These are phyloP conservation scores for Suillus subalutaceus DNA, from an alignment of 768 basidiomycete species.

Conservation along the genomic window DNA sequence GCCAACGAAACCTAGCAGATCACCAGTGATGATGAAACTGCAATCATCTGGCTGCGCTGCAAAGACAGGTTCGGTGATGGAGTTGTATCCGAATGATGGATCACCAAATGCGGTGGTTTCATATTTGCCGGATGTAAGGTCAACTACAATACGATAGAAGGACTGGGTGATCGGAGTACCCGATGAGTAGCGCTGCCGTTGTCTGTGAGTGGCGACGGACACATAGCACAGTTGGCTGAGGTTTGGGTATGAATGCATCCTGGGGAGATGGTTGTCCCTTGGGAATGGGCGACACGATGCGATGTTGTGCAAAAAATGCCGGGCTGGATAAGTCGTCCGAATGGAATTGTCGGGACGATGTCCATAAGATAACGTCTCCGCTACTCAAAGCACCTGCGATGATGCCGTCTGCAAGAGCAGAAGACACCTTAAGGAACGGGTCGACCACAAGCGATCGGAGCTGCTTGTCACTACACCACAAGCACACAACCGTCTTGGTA, in stretches of 20 bases:
- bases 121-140: conserved; percentile 28
- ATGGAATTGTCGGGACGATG: conserved; percentile 5
- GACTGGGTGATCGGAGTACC: conserved; percentile 50
- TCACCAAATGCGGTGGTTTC: conserved; percentile 53
- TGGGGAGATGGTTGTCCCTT: conserved; percentile 9
- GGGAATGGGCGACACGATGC: conserved; percentile 40
- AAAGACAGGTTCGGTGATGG: conserved; percentile 47
- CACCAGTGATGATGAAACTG: conserved; percentile 65
- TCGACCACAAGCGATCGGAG: conserved; percentile 43
- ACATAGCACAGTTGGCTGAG: conserved; percentile 12
- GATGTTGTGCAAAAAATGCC: conserved; percentile 30
- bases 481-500: conserved; percentile 49
- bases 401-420: conserved; percentile 43
- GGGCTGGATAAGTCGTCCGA: conserved; percentile 16
- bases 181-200: conserved; percentile 46
- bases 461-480: conserved; percentile 62
- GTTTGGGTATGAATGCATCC: conserved; percentile 17
- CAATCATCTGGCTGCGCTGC: conserved; percentile 42
- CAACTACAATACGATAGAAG: conserved; percentile 55
- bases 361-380: conserved; percentile 62
- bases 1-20: conserved; percentile 63
- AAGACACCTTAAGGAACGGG: conserved; percentile 52
- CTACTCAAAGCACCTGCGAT: conserved; percentile 55
- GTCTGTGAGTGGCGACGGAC: conserved; percentile 12
- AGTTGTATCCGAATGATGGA: conserved; percentile 52